Evolutionary conservation across 805 yeast species (phyloP).

Genomic region (Candida gorgasii): DNA sequence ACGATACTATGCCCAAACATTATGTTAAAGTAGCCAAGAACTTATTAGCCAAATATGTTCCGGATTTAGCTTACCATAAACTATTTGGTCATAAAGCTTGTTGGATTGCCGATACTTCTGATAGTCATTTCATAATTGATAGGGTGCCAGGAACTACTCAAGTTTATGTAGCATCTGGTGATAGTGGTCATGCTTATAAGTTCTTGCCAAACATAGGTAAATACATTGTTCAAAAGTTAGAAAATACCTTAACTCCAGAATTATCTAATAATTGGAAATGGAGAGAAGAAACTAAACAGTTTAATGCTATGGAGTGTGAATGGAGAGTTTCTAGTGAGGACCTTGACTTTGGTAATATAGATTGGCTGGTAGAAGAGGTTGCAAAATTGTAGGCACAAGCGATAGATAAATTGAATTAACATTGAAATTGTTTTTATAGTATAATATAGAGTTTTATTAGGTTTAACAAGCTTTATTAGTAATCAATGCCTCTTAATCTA

Average conservation of each 20-base stretch:
- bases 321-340: slow-evolving; percentile 13
- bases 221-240: slow-evolving; percentile 15
- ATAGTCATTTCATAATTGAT: slow-evolving; percentile 35
- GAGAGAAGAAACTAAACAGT: slow-evolving; percentile 15
- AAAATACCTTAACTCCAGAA: slow-evolving; percentile 9
- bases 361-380: slow-evolving; percentile 11
- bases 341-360: slow-evolving; percentile 12
- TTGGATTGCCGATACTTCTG: slow-evolving; percentile 38
- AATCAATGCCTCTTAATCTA: too few relatives aligned
- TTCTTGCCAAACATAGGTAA: slow-evolving; percentile 36
- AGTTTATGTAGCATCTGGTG: slow-evolving; percentile 37
- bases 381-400: slow-evolving; percentile 2
- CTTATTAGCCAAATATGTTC: slow-evolving; percentile 33
- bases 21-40: slow-evolving; percentile 26
- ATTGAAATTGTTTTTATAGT: neutral
- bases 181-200: slow-evolving; percentile 41
- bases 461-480: too few relatives aligned
- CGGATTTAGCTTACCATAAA: slow-evolving; percentile 36
- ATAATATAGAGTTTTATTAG: too few relatives aligned
- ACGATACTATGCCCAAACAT: slow-evolving; percentile 34
- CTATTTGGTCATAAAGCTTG: slow-evolving; percentile 19
- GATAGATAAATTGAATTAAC: neutral
- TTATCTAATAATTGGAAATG: slow-evolving; percentile 15
- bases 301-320: slow-evolving; percentile 13
- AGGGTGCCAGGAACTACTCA: slow-evolving; percentile 28